Evolutionary conservation across 352 stramenopile genomes (phyloP), one percentile per base, ranked within the genome.

Genomic region (Pythium grandisporangium): DNA sequence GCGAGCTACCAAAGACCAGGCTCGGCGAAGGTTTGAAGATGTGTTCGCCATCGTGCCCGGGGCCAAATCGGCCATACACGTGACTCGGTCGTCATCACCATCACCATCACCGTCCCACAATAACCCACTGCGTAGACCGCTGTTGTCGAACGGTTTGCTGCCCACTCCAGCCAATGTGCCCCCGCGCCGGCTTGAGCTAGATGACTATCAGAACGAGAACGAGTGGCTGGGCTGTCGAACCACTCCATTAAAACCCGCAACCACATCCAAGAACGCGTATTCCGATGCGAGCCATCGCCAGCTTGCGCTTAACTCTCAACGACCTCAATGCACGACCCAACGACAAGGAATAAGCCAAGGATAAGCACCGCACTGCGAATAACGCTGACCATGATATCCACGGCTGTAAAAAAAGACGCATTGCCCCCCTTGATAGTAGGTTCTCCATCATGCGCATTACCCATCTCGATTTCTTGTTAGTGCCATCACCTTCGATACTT

Each of bases 241-340:
- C 5, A 44, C 59, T 27, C 54, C 45, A 44, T 55, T 83, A 25
- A 45, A 50, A 30, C 49, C 63, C 21, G 56, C 51, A 8, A 47
- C 78, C 32, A 78, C 64, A 7, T 64, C 70, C n/a, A 56, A 55
- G 33, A 80, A 61, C 51, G 53, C 56, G 25, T 83, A 80, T 48
- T 47, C 51, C n/a, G 48, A 69, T 17, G 17, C 27, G 30, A 42
- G 30, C 17, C 73, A 71, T 39, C 61, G 70, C 11, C 37, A 70
- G 46, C 48, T 63, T 23, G n/a, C n/a, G n/a, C n/a, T n/a, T n/a
- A n/a, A n/a, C n/a, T n/a, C n/a, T n/a, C n/a, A n/a, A n/a, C n/a
- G 20, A 77, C n/a, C 48, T 83, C 21, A 39, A 43, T 13, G 41
- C 47, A 44, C 13, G 26, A n/a, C n/a, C n/a, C n/a, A n/a, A n/a